Percentiles rank a stretch among this genome's conserved stretches.
Conservation (phyloP, 2,329 filamentous ascomycete genomes). For the Emergomyces africanus region DNA sequence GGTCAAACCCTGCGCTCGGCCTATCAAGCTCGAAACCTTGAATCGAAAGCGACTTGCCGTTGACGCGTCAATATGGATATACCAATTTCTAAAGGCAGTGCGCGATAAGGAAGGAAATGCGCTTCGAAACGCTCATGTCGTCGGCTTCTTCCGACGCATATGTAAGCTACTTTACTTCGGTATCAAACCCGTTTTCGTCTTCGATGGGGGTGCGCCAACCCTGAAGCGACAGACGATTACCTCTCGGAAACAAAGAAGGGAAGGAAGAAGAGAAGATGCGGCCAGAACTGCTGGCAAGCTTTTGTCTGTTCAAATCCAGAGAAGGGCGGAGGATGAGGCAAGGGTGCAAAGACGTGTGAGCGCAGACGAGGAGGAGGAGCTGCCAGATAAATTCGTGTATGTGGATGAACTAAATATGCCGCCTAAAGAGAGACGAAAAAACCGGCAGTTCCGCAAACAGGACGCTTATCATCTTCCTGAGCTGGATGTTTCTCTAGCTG, state of each 20-base stretch:
- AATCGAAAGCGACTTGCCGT: conserved; percentile 94
- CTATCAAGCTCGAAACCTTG: conserved; percentile 89
- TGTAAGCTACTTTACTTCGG: conserved; percentile 97
- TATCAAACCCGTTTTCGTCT: conserved; percentile 93
- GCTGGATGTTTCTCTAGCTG: conserved; percentile 60
- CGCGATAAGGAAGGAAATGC: conserved; percentile 98
- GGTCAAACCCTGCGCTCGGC: conserved; percentile 84
- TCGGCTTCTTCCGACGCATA: conserved; percentile 96
- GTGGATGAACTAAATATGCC: conserved; percentile 81
- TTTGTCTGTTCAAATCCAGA: conserved; percentile 86
- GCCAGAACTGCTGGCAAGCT: conserved; percentile 81
- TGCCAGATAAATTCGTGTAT: conserved; percentile 70
- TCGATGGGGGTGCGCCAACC: conserved; percentile 84
- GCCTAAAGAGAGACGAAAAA: conserved; percentile 58
- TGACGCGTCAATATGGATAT: conserved; percentile 99
- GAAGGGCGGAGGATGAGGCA: conserved; percentile 73
- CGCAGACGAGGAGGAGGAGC: conserved; percentile 46
- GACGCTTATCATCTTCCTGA: conserved; percentile 94
- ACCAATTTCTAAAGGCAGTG: conserved; percentile 97
- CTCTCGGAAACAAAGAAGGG: conserved; percentile 61
- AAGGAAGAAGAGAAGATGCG: conserved; percentile 87
- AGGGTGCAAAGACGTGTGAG: conserved; percentile 40
- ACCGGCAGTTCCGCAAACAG: conserved; percentile 72
- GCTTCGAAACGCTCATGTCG: conserved; percentile 85
- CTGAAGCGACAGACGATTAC: conserved; percentile 87